Conservation (phyloP, 306 rosid genomes). For the Prunus fruticosa region DNA sequence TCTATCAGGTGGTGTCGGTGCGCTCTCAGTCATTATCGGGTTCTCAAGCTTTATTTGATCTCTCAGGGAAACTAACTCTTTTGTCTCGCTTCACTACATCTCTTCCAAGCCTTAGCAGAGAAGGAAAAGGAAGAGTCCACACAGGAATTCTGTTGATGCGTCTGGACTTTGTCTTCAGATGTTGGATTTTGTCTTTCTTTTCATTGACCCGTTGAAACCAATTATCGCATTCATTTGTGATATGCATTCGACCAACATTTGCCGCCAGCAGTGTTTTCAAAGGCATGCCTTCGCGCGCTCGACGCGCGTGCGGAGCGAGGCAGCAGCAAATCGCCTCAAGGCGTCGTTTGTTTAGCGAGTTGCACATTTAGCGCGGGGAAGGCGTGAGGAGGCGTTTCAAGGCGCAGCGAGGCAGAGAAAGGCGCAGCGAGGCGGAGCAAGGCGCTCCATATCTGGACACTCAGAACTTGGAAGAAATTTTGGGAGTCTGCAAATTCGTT, state of each 20-base stretch:
- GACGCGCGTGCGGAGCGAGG: too few relatives aligned
- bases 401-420: too few relatives aligned
- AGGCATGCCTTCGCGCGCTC: too few relatives aligned
- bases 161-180: background rate
- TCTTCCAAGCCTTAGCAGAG: background rate
- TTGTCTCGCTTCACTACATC: background rate
- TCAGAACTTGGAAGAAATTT: too few relatives aligned
- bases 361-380: too few relatives aligned
- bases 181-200: background rate
- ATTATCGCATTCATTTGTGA: background rate
- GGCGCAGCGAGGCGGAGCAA: too few relatives aligned
- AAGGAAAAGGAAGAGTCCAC: conserved; percentile 3
- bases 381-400: too few relatives aligned
- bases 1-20: background rate
- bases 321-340: too few relatives aligned
- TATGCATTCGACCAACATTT: background rate
- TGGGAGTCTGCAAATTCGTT: too few relatives aligned
- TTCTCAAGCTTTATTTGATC: background rate
- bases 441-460: too few relatives aligned
- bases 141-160: background rate
- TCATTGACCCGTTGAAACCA: background rate
- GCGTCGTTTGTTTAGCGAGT: too few relatives aligned
- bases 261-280: background rate
- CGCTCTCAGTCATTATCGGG: background rate
- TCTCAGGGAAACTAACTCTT: background rate